Evolutionary conservation across 495 filamentous ascomycete species (phyloP).

Genomic region (Tuber melanosporum): DNA sequence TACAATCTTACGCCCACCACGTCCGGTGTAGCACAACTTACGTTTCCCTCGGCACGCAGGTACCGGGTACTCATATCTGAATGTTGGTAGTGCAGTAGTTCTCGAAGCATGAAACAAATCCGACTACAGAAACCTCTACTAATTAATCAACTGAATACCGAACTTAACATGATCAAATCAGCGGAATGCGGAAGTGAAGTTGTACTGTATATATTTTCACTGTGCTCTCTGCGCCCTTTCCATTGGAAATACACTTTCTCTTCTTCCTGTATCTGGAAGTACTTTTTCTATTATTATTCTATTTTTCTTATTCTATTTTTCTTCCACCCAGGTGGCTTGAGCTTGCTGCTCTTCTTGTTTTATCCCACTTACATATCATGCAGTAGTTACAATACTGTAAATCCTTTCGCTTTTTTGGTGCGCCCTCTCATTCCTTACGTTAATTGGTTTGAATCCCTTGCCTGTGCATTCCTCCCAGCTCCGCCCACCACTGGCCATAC

Average conservation of each 20-base stretch:
- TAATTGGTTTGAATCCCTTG: not conserved
- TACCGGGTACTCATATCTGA: not conserved
- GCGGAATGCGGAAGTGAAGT: not conserved
- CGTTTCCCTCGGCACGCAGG: not conserved
- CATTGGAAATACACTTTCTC: not conserved
- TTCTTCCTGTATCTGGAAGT: not conserved
- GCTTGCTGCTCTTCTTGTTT: not conserved
- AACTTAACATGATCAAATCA: not conserved
- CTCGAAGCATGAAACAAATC: not conserved
- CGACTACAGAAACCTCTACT: not conserved
- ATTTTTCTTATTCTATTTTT: not conserved
- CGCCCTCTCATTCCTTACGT: not conserved
- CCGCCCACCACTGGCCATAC: not conserved
- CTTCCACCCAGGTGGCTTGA: not conserved
- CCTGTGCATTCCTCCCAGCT: not conserved
- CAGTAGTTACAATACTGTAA: not conserved
- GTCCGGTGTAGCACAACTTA: not conserved
- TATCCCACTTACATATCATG: not conserved
- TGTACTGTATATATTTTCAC: not conserved
- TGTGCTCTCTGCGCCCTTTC: not conserved
- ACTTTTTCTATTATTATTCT: not conserved
- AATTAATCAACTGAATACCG: not conserved
- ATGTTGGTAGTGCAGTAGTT: not conserved
- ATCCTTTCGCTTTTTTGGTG: not conserved
- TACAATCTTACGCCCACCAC: not conserved